A percentile compares a stretch with the other conserved stretches of the same genome.
Conservation (phyloP, 495 filamentous ascomycete genomes). For the Niebla homalea region DNA sequence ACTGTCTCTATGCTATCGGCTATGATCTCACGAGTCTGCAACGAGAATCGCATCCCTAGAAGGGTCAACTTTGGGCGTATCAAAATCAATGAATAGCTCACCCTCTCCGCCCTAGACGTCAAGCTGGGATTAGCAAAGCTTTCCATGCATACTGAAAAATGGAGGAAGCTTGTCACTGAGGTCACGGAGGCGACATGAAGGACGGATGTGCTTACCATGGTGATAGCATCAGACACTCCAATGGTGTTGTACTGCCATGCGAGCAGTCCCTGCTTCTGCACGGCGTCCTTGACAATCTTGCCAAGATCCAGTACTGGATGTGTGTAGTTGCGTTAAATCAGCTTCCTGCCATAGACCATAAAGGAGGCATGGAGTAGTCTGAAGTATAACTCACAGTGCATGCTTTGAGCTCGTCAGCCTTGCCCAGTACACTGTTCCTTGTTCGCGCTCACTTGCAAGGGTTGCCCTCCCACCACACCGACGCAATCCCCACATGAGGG, state of each 20-base stretch:
- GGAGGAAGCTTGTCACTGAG: no score
- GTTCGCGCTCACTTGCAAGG: slow-evolving; percentile 54
- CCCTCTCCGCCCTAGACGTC: slow-evolving; percentile 56
- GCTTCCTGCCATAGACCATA: no score
- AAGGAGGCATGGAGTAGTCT: not conserved
- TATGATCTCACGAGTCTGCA: slow-evolving; percentile 92
- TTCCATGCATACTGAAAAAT: no score
- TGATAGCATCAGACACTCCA: slow-evolving; percentile 87
- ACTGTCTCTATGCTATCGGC: slow-evolving; percentile 91
- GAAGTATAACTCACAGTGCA: slow-evolving; percentile 20
- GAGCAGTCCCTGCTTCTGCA: slow-evolving; percentile 74
- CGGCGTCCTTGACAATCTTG: slow-evolving; percentile 74
- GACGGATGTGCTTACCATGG: slow-evolving; percentile 55
- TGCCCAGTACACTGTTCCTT: not conserved
- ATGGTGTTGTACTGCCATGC: slow-evolving; percentile 92
- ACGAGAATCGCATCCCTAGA: slow-evolving; percentile 85
- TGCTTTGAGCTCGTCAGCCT: slow-evolving; percentile 19
- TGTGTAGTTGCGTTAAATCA: no score
- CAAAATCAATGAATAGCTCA: slow-evolving; percentile 18
- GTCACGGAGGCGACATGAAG: no score
- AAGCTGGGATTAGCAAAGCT: no score
- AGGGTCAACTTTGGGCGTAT: slow-evolving; percentile 4
- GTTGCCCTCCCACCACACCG: slow-evolving; percentile 98
- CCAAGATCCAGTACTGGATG: slow-evolving; percentile 66
- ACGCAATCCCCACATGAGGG: slow-evolving; percentile 79